A percentile compares a stretch with the other conserved stretches of the same genome.
These are phyloP conservation scores for Stagonosporopsis rhizophila DNA, from an alignment of 2,329 filamentous ascomycete genomes.

Conservation along the genomic window DNA sequence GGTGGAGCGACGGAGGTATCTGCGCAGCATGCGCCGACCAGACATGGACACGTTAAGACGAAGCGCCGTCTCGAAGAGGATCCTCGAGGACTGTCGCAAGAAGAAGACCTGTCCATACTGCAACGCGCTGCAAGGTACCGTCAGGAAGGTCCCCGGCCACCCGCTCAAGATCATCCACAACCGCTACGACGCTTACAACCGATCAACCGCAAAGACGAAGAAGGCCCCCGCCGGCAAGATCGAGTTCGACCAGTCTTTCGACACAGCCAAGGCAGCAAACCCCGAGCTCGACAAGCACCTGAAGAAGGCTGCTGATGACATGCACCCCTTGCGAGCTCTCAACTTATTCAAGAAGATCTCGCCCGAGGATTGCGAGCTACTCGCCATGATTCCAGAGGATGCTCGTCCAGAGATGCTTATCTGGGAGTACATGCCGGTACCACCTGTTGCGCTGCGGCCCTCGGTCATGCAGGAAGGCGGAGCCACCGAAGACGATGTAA, in stretches of 20 bases:
- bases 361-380: conserved; percentile 84
- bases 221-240: conserved; percentile 80
- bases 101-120: conserved; percentile 83
- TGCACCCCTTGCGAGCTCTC: conserved; percentile 86
- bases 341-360: conserved; percentile 91
- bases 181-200: conserved; percentile 87
- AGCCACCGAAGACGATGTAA: conserved; percentile 95
- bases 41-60: conserved; percentile 86
- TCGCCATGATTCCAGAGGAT: conserved; percentile 86
- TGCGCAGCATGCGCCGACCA: conserved; percentile 81
- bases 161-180: conserved; percentile 95
- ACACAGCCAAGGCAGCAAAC: conserved; percentile 77
- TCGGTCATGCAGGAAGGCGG: conserved; percentile 92
- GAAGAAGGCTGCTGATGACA: conserved; percentile 90
- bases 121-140: conserved; percentile 82
- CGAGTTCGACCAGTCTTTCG: conserved; percentile 85
- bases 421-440: conserved; percentile 94
- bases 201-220: conserved; percentile 86
- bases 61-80: conserved; percentile 82
- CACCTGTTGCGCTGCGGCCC: conserved; percentile 91
- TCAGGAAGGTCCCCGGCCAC: conserved; percentile 81
- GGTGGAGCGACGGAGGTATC: conserved; percentile 74
- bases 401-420: conserved; percentile 95
- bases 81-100: conserved; percentile 90
- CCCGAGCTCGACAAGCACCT: conserved; percentile 88